Percentiles rank a stretch among this genome's conserved stretches.
phyloP scores from a whole-genome alignment of 192 early-diverging fungal genomes.

The Rhizoclosmatium globosum region DNA sequence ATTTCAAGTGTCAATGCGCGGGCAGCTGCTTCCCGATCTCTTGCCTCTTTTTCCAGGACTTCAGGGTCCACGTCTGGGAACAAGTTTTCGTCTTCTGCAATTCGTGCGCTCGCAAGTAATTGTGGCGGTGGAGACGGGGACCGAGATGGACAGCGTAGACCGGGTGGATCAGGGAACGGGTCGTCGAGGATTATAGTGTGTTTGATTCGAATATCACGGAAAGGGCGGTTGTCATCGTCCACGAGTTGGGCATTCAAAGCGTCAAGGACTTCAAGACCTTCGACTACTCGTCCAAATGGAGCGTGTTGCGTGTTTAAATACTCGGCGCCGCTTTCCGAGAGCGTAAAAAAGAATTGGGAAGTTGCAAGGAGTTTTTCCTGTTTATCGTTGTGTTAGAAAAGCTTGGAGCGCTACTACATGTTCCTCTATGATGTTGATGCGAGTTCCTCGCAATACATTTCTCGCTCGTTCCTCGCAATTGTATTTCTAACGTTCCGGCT shows the following conservation, averaged over 20 bases:
- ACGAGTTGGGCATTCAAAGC: slow-evolving; percentile 74
- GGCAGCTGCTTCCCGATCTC: slow-evolving; percentile 80
- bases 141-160: slow-evolving; percentile 66
- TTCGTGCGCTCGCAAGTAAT: slow-evolving; percentile 73
- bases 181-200: slow-evolving; percentile 95
- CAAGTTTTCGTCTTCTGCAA: slow-evolving; percentile 82
- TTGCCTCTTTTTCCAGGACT: slow-evolving; percentile 68
- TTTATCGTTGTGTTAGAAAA: not conserved
- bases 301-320: slow-evolving; percentile 86
- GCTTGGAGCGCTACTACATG: no score
- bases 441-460: no score
- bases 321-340: slow-evolving; percentile 64
- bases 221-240: slow-evolving; percentile 79
- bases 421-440: no score
- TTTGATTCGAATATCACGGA: slow-evolving; percentile 85
- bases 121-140: slow-evolving; percentile 82
- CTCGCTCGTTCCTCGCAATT: no score
- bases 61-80: slow-evolving; percentile 61
- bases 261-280: slow-evolving; percentile 89
- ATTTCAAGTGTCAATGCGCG: slow-evolving; percentile 96
- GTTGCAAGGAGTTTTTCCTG: slow-evolving; percentile 54
- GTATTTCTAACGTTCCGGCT: no score
- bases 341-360: slow-evolving; percentile 90
- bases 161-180: slow-evolving; percentile 86
- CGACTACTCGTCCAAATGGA: slow-evolving; percentile 87